Conservation (phyloP, 345 rosid species). For the Syzygium jambos region DNA sequence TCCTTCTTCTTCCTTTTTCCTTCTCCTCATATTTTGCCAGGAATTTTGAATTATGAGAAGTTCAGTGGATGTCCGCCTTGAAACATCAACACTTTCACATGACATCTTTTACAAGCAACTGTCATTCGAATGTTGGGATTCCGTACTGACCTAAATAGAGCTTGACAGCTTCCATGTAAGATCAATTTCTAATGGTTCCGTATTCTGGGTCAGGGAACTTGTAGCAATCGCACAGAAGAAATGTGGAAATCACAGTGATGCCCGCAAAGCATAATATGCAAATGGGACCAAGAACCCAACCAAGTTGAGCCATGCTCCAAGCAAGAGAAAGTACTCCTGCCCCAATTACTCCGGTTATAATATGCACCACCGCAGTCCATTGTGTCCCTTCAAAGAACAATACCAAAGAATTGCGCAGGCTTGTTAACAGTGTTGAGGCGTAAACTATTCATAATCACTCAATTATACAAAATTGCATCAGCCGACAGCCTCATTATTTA, state of each 20-base stretch:
- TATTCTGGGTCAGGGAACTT: conserved; percentile 40
- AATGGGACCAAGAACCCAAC: conserved; percentile 71
- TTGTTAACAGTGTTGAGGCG: neutral
- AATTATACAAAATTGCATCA: neutral
- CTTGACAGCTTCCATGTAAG: conserved; percentile 43
- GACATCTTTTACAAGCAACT: neutral
- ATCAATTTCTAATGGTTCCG: conserved; percentile 34
- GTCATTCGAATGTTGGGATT: no score
- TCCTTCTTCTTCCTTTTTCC: neutral
- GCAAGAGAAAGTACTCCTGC: conserved; percentile 78
- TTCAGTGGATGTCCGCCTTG: neutral
- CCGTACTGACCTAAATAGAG: conserved; percentile 34
- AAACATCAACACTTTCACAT: neutral
- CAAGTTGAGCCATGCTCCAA: conserved; percentile 62
- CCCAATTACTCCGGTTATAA: conserved; percentile 76
- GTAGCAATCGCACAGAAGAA: conserved; percentile 46
- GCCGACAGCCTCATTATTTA: neutral
- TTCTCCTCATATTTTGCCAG: neutral
- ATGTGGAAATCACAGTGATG: conserved; percentile 32
- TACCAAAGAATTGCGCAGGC: neutral
- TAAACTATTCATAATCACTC: neutral
- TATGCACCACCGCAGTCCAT: conserved; percentile 48
- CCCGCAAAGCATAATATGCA: conserved; percentile 35
- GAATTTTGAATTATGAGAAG: neutral
- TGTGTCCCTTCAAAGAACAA: neutral